Conservation (phyloP, 208 protist species). For the Sergeia podlipaevii region DNA sequence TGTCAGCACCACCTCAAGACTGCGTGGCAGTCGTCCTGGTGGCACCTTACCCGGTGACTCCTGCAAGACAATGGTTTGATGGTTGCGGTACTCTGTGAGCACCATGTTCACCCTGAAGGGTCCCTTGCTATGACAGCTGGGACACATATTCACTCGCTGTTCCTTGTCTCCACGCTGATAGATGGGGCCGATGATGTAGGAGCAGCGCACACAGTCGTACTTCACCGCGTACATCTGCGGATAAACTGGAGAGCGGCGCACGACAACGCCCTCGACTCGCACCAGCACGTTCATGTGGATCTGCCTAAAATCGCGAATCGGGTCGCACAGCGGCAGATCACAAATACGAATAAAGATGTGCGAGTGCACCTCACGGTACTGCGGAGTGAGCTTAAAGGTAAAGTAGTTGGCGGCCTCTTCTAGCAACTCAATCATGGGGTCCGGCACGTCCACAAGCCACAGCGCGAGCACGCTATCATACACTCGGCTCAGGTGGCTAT, state of each 20-base stretch:
- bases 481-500: conserved; percentile 88
- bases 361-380: conserved; percentile 92
- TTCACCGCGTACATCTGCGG: conserved; percentile 97
- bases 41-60: conserved; percentile 98
- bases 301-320: conserved; percentile 97
- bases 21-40: conserved; percentile 96
- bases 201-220: conserved; percentile 96
- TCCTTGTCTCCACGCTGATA: conserved; percentile 89
- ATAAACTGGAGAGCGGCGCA: conserved; percentile 97
- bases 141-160: conserved; percentile 84
- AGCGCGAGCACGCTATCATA: conserved; percentile 92
- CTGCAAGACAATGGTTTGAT: conserved; percentile 98
- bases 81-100: conserved; percentile 98
- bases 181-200: conserved; percentile 90
- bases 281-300: conserved; percentile 98
- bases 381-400: conserved; percentile 86
- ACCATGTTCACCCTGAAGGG: conserved; percentile 96
- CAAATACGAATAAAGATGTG: conserved; percentile 96
- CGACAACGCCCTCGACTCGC: conserved; percentile 98
- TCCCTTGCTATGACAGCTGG: conserved; percentile 91
- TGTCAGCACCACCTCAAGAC: conserved; percentile 97
- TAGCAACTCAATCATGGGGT: conserved; percentile 97
- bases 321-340: conserved; percentile 96
- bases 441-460: conserved; percentile 96
- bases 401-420: conserved; percentile 95